Percentiles rank a stretch among this genome's conserved stretches.
Evolutionary conservation across 495 filamentous ascomycete genomes (phyloP).

Genomic region (Trichoderma erinaceum): DNA sequence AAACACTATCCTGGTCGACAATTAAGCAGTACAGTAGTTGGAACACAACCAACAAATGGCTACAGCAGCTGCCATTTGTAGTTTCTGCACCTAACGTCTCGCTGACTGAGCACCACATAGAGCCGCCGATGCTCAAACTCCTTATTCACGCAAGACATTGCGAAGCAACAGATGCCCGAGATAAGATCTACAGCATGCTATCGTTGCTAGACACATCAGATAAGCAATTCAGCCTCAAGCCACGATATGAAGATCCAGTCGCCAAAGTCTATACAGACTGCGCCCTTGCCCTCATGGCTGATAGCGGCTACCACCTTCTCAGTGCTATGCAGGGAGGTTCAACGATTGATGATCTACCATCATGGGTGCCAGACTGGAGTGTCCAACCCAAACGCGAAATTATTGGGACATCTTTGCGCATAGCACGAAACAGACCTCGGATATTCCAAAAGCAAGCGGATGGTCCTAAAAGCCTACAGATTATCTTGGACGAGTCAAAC

Average conservation of each 20-base stretch:
- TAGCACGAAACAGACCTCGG: no score
- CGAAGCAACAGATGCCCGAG: neutral
- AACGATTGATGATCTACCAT: neutral
- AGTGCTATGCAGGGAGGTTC: neutral
- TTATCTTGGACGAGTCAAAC: no score
- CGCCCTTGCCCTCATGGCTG: neutral
- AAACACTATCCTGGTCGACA: neutral
- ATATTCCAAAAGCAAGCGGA: no score
- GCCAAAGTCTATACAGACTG: neutral
- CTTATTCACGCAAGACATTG: neutral
- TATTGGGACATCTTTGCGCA: neutral
- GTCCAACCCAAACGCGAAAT: neutral
- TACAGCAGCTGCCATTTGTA: neutral
- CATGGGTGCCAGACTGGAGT: neutral
- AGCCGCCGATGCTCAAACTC: neutral
- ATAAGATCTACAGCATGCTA: neutral
- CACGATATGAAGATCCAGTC: neutral
- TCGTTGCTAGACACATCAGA: neutral
- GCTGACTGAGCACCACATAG: neutral
- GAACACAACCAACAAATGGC: neutral
- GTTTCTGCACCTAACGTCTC: neutral
- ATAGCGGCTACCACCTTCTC: neutral
- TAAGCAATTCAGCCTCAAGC: neutral
- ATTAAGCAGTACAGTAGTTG: neutral
- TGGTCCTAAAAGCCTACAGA: no score